phyloP scores from a whole-genome alignment of 768 basidiomycete genomes.

The Lenzites betulinus region DNA sequence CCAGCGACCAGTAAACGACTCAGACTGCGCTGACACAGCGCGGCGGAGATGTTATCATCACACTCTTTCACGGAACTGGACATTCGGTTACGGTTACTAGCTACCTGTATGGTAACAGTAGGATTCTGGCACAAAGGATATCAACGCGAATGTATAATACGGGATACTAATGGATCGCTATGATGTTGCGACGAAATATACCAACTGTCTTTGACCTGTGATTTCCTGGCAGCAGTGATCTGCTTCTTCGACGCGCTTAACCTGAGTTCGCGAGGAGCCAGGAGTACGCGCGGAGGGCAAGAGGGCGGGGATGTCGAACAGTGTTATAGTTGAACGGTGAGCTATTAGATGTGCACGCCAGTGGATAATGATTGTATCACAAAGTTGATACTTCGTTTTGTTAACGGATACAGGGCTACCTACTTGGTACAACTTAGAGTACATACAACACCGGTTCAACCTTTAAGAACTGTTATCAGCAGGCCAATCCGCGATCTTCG shows the following conservation, averaged over 20 bases:
- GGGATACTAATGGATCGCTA: background rate
- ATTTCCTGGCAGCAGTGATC: no score
- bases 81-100: background rate
- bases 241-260: no score
- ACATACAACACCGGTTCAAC: background rate
- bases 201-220: no score
- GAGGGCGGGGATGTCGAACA: no score
- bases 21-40: no score
- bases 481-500: constrained; percentile 46
- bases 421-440: background rate
- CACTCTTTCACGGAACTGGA: background rate
- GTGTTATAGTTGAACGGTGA: no score
- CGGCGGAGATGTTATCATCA: background rate
- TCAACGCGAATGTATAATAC: background rate
- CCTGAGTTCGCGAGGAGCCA: no score
- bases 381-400: no score
- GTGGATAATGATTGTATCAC: no score
- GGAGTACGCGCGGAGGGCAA: no score
- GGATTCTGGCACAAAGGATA: background rate
- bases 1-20: background rate
- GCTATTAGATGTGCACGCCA: no score
- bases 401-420: no score
- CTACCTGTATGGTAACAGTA: background rate
- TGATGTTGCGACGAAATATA: background rate
- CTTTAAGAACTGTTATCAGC: background rate